Percentiles rank a stretch among this genome's conserved stretches.
Conservation (phyloP, 495 filamentous ascomycete genomes). For the Cryomyces minteri region DNA sequence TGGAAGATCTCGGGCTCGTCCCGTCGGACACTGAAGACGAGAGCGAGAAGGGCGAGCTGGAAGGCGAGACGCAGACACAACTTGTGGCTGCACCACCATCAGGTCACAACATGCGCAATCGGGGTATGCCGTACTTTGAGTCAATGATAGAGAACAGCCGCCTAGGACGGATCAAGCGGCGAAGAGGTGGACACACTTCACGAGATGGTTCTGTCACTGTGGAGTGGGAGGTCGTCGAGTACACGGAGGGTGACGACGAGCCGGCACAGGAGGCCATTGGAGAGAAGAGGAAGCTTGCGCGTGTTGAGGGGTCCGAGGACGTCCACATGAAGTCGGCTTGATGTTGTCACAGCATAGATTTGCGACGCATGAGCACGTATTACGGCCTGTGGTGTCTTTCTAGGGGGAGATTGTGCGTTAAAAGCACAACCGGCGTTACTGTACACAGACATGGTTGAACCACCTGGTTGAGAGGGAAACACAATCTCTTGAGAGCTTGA, state of each 20-base stretch:
- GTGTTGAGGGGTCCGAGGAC: conserved; percentile 13
- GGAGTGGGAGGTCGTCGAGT: conserved; percentile 77
- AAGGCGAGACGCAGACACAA: conserved; percentile 2
- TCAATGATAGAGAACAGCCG: conserved; percentile 55
- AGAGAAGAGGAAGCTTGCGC: conserved; percentile 35
- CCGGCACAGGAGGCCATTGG: not conserved
- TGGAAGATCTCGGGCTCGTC: conserved; percentile 52
- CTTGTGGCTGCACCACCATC: conserved; percentile 12
- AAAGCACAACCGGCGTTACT: too few species aligned
- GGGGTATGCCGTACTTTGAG: conserved; percentile 70
- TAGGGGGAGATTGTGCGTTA: too few species aligned
- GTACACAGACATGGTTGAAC: too few species aligned
- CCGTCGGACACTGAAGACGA: conserved; percentile 25
- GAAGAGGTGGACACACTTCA: conserved; percentile 30
- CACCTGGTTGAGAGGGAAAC: too few species aligned
- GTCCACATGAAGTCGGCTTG: not conserved
- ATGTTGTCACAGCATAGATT: not conserved
- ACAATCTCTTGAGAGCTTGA: too few species aligned
- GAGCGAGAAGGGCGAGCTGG: conserved; percentile 23
- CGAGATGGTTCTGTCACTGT: conserved; percentile 38
- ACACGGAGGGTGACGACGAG: conserved; percentile 32
- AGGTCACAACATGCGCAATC: conserved; percentile 10
- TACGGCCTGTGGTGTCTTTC: too few species aligned
- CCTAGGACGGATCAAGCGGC: conserved; percentile 44
- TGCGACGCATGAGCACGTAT: too few species aligned